Base-by-base conservation (phyloP, 116 monocot genomes). In the Thalassia testudinum region DNA sequence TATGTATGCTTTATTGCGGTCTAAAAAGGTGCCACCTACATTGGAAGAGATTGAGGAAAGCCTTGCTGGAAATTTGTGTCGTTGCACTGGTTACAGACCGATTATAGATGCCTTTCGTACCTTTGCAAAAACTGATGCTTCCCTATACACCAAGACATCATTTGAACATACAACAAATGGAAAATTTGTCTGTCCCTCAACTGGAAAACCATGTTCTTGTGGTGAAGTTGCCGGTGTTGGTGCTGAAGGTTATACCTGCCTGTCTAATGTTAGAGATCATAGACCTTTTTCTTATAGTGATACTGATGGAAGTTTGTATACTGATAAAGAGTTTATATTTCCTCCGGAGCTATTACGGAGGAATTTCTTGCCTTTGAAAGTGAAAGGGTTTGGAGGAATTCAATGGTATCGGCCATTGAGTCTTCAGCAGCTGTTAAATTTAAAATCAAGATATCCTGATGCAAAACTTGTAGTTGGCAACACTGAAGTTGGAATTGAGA, bases 61-160 rank as follows among this genome's bases (percentile, higher is more conserved):
- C 62, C 88, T 97, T 63, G 63, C 79, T 62, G 95, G 95, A 60
- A 97, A 97, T 77, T 72, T 97, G 50, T 97, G 95, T 66, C 88
- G 95, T 15, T 97, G 95, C 62, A 97, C 95, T 47, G 95, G 95
- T 12, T 97, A 97, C 54, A 73, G 95, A 59, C 82, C 95, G 28
- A 97, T 97, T 57, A 51, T 97, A 50, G 95, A 97, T 48, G 81
- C 88, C 26, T 97, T 97, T 52, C 95, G 95, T 63, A 62, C 77
- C 59, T 97, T 97, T 73, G 76, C 95, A 0, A 97, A 97, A 66
- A 75, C 76, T 43, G 85, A 97, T 55, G 65, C 85, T 66, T 65
- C 74, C 1, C 23, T 85, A 16, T 88, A 97, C 61, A 77, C 68
- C 0, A 74, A 70, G 27, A 45, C 69, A 72, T 68, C 79, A 34